A percentile compares a stretch with the other conserved stretches of the same genome.
These are phyloP conservation scores for Musa beccarii DNA, from an alignment of 176 grass and related monocot genomes.

Conservation along the genomic window DNA sequence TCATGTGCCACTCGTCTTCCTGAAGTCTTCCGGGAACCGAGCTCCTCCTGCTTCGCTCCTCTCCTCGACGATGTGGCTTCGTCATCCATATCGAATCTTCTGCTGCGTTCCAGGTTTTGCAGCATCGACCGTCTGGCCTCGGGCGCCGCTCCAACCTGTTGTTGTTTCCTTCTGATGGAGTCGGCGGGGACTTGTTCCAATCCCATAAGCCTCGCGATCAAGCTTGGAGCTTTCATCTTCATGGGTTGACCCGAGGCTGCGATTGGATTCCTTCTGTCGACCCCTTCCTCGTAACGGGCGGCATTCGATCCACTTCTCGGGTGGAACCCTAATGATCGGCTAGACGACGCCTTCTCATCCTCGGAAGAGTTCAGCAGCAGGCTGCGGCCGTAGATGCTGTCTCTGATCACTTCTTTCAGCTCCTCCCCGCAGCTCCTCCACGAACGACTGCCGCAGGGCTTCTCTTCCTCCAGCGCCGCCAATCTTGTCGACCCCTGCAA, in stretches of 20 bases:
- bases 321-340: conserved; percentile 28
- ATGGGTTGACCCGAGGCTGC: conserved; percentile 15
- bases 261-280: neutral
- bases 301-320: conserved; percentile 8
- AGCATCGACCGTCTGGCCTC: no score
- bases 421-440: conserved; percentile 32
- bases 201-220: conserved; percentile 89
- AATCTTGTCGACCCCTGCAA: conserved; percentile 22
- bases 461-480: neutral
- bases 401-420: conserved; percentile 53
- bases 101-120: no score
- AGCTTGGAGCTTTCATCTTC: conserved; percentile 34
- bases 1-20: neutral
- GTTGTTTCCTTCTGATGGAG: no score
- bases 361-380: conserved; percentile 22
- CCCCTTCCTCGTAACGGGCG: conserved; percentile 26
- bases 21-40: conserved; percentile 3
- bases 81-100: neutral
- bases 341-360: conserved; percentile 41
- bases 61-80: neutral
- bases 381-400: conserved; percentile 47
- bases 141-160: no score
- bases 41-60: neutral
- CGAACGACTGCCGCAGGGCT: neutral
- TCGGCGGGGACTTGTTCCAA: conserved; percentile 39